Evolutionary conservation across 2,329 filamentous ascomycete species (phyloP).

Genomic region (Trichocomaceae sp.): DNA sequence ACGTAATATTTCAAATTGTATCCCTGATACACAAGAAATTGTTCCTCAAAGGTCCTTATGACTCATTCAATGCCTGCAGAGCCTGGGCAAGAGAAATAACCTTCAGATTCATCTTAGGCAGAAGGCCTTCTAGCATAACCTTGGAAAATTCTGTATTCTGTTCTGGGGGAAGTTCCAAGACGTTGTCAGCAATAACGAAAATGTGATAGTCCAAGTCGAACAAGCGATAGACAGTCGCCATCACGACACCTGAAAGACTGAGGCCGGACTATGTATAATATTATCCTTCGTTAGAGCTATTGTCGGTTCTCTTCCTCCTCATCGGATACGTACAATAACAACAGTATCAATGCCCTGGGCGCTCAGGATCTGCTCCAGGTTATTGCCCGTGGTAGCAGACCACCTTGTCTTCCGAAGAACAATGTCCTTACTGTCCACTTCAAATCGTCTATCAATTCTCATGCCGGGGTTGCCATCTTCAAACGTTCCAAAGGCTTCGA

Average conservation of each 20-base stretch:
- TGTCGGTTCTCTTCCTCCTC: not conserved
- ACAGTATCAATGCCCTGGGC: conserved; percentile 38
- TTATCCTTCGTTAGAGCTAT: not conserved
- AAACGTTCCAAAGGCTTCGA: conserved; percentile 24
- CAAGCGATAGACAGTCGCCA: conserved; percentile 38
- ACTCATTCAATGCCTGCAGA: conserved; percentile 1
- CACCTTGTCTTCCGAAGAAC: conserved; percentile 40
- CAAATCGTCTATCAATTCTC: conserved; percentile 30
- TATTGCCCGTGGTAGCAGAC: conserved; percentile 38
- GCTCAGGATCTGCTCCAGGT: conserved; percentile 36
- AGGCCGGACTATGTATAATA: conserved; percentile 29
- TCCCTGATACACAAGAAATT: no score
- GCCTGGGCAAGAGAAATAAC: conserved; percentile 18
- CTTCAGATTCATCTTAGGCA: conserved; percentile 25
- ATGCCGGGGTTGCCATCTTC: conserved; percentile 21
- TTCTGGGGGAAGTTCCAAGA: conserved; percentile 25
- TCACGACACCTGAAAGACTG: conserved; percentile 37
- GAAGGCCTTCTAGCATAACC: conserved; percentile 20
- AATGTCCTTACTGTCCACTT: conserved; percentile 24
- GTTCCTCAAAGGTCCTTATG: no score
- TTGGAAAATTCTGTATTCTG: conserved; percentile 17
- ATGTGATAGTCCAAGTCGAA: conserved; percentile 42
- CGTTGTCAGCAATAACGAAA: conserved; percentile 35
- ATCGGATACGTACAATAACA: conserved; percentile 24
- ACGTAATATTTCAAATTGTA: no score